Percentiles rank a stretch among this genome's conserved stretches.
Evolutionary conservation across 164 flowering plant species (phyloP).

Genomic region (Sextonia rubra): DNA sequence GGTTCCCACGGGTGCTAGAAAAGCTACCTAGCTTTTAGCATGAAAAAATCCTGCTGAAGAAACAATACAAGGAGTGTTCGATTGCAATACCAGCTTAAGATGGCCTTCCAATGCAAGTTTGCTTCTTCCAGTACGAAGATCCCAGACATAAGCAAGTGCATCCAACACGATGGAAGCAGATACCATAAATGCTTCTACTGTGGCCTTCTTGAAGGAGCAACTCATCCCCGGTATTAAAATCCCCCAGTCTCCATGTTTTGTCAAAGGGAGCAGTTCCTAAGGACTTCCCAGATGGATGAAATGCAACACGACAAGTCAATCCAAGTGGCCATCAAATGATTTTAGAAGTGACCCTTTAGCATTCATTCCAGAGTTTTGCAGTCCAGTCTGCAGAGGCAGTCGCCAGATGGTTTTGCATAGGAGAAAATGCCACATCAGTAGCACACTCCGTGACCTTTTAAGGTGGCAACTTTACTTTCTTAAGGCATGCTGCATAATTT

Average conservation of each 20-base stretch:
- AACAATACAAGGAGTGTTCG: too few relatives aligned
- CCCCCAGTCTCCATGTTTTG: slow-evolving; percentile 99
- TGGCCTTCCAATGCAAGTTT: slow-evolving; percentile 94
- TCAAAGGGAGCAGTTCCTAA: slow-evolving; percentile 92
- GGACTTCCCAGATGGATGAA: slow-evolving; percentile 96
- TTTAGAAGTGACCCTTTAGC: slow-evolving; percentile 61
- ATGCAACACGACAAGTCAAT: slow-evolving; percentile 85
- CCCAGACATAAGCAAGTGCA: slow-evolving; percentile 97
- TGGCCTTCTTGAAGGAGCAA: slow-evolving; percentile 99
- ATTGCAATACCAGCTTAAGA: slow-evolving; percentile 69
- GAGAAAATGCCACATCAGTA: slow-evolving; percentile 93
- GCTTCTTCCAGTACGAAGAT: slow-evolving; percentile 90
- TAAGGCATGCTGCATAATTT: slow-evolving; percentile 92
- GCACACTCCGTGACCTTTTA: slow-evolving; percentile 95
- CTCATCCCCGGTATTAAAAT: slow-evolving; percentile 71
- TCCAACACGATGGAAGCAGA: slow-evolving; percentile 85
- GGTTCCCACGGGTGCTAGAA: too few relatives aligned
- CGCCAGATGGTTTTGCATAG: slow-evolving; percentile 54
- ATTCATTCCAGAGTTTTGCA: slow-evolving; percentile 86
- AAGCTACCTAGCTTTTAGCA: too few relatives aligned
- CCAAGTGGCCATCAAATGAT: slow-evolving; percentile 85
- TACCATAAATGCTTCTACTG: slow-evolving; percentile 83
- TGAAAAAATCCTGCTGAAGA: too few relatives aligned
- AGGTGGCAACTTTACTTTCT: slow-evolving; percentile 45
- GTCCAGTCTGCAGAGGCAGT: slow-evolving; percentile 97